phyloP scores from a whole-genome alignment of 345 rosid genomes.

The Rhizophora apiculata region DNA sequence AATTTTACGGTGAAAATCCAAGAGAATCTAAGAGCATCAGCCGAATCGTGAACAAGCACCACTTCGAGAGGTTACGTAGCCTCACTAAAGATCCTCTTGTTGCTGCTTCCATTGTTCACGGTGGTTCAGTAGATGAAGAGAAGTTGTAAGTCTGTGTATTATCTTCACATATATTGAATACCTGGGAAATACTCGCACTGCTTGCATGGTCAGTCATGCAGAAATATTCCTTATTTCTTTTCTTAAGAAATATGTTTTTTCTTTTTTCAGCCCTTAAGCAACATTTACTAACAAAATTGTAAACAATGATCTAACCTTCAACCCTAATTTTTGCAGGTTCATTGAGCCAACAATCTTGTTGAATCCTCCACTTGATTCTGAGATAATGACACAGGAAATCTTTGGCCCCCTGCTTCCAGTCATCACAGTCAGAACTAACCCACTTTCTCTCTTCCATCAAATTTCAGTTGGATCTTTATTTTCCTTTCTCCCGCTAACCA shows the following conservation, averaged over 20 bases:
- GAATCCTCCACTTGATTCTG: slow-evolving; percentile 62
- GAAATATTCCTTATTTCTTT: too few relatives aligned
- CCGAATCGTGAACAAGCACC: slow-evolving; percentile 47
- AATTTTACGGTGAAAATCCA: slow-evolving; percentile 58
- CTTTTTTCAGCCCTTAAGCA: not conserved
- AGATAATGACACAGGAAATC: slow-evolving; percentile 57
- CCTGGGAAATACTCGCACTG: not conserved
- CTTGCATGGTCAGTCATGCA: not conserved
- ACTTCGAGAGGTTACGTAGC: slow-evolving; percentile 52
- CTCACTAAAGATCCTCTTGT: slow-evolving; percentile 60
- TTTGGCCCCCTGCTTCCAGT: slow-evolving; percentile 72
- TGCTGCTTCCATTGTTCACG: slow-evolving; percentile 53
- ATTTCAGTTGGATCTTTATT: not conserved
- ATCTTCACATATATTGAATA: not conserved
- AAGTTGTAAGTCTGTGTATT: slow-evolving; percentile 39
- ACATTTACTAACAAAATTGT: not conserved
- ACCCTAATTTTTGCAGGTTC: slow-evolving; percentile 31
- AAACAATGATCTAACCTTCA: not conserved
- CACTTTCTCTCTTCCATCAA: not conserved
- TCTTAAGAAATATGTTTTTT: not conserved
- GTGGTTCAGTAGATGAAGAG: slow-evolving; percentile 66
- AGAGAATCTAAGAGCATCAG: slow-evolving; percentile 47
- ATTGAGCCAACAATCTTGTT: slow-evolving; percentile 65
- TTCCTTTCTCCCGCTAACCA: not conserved
- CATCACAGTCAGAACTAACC: slow-evolving; percentile 40